A percentile compares a stretch with the other conserved stretches of the same genome.
phyloP scores from a whole-genome alignment of 2,329 filamentous ascomycete species.

The Grosmannia huntii region DNA sequence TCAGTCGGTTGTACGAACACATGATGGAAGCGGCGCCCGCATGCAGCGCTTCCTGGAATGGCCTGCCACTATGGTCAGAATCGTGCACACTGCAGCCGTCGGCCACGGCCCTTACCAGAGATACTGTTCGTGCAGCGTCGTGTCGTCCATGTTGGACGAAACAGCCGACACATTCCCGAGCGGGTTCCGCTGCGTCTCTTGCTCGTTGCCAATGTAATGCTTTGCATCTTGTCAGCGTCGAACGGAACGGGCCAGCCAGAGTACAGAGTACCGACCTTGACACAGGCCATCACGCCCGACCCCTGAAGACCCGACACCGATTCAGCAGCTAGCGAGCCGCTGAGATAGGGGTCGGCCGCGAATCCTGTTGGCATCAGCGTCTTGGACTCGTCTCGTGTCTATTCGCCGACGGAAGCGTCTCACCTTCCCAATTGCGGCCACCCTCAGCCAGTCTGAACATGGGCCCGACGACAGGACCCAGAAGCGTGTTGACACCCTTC shows the following conservation, averaged over 20 bases:
- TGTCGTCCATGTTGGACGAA: constrained; percentile 43
- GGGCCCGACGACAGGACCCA: constrained; percentile 64
- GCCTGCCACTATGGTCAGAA: constrained; percentile 26
- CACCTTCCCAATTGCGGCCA: constrained; percentile 28
- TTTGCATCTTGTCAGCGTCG: constrained; percentile 19
- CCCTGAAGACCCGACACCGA: constrained; percentile 59
- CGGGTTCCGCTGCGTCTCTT: constrained; percentile 60
- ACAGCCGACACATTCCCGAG: constrained; percentile 39
- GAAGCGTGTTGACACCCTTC: constrained; percentile 67
- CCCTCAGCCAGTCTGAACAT: constrained; percentile 46
- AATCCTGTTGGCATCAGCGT: neutral
- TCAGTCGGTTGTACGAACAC: constrained; percentile 58
- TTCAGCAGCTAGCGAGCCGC: constrained; percentile 26
- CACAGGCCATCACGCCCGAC: constrained; percentile 57
- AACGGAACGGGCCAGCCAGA: no score
- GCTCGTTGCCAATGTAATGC: constrained; percentile 63
- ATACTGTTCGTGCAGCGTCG: constrained; percentile 21
- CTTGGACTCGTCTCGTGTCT: neutral
- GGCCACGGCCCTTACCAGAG: neutral
- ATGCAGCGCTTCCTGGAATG: constrained; percentile 53
- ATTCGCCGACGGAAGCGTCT: neutral
- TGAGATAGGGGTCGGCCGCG: constrained; percentile 49
- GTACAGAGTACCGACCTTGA: constrained; percentile 34
- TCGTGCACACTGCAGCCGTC: constrained; percentile 16
- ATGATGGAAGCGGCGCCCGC: constrained; percentile 46